Evolutionary conservation across 2,329 filamentous ascomycete genomes (phyloP), one percentile per base, ranked within the genome.

Genomic region (Stenocarpella maydis): DNA sequence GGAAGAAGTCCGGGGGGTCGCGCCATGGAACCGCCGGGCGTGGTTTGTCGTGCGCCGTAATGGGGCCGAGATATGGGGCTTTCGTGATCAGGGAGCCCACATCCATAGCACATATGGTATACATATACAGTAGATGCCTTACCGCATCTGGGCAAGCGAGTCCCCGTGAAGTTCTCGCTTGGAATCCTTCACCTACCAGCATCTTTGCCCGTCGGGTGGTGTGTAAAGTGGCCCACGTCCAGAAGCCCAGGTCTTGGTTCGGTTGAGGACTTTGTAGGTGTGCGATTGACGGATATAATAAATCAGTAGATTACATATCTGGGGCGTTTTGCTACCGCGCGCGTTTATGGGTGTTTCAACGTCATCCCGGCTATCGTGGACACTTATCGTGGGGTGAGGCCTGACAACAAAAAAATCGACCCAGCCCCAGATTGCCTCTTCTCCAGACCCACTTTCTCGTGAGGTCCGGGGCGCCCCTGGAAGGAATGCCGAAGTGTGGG

Each of bases 311-410:
- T 26, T 10, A 21, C 4, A 9, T 17, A 12, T 26, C 19, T 19
- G 1, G 26, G n/a, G 41, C 47, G 41, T 45, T n/a, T 60, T 47
- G 26, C 41, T 61, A n/a, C n/a, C n/a, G n/a, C n/a, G 55, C 41
- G 55, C 41, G 41, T 34, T 61, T 17, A 1, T 63, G 28, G 17
- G n/a, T 49, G 58, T 63, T 63, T 63, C 41, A 61, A 47, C n/a
- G 15, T 17, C 41, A 21, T 45, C 19, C 19, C 10, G 28, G 14
- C 19, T 47, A 63, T 63, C n/a, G 43, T 63, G 58, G 58, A n/a
- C n/a, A n/a, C n/a, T n/a, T n/a, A 63, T 63, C n/a, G 43, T 63
- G 58, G 58, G 58, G 58, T 63, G 58, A 63, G n/a, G 58, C 58
- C n/a, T 63, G 58, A 49, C 58, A 63, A 26, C 41, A 49, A 1